Conservation (phyloP, 2,329 filamentous ascomycete genomes). For the Fusarium mangiferae region DNA sequence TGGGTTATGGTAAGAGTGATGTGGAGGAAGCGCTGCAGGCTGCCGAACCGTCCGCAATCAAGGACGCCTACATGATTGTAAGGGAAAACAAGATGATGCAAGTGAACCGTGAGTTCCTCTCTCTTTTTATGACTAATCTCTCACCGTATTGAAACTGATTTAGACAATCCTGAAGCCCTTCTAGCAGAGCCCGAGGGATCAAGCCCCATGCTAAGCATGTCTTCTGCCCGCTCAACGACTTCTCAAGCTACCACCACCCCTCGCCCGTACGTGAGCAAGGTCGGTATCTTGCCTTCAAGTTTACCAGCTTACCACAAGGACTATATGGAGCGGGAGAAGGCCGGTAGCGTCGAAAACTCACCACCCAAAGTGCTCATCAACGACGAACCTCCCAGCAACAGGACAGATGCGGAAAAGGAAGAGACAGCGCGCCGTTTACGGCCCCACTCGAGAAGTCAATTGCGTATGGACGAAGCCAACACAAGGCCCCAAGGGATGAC, state of each 20-base stretch:
- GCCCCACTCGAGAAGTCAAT: slow-evolving; percentile 80
- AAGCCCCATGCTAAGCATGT: slow-evolving; percentile 65
- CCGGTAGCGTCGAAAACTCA: slow-evolving; percentile 58
- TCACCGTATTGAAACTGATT: slow-evolving; percentile 44
- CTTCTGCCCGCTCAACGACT: slow-evolving; percentile 64
- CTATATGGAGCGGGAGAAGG: slow-evolving; percentile 79
- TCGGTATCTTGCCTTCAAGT: slow-evolving; percentile 91
- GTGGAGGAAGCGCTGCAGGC: slow-evolving; percentile 93
- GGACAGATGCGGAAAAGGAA: slow-evolving; percentile 79
- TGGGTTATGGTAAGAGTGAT: slow-evolving; percentile 96
- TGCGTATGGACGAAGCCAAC: slow-evolving; percentile 73
- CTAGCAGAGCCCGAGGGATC: slow-evolving; percentile 51
- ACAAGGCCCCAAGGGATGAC: slow-evolving; percentile 71
- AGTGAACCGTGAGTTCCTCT: slow-evolving; percentile 78
- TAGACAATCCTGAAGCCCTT: slow-evolving; percentile 50
- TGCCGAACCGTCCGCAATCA: slow-evolving; percentile 95
- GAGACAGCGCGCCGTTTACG: slow-evolving; percentile 84
- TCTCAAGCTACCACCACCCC: slow-evolving; percentile 61
- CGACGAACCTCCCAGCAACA: slow-evolving; percentile 61
- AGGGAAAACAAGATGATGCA: slow-evolving; percentile 98
- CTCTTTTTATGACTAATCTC: not conserved
- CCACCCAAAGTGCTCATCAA: slow-evolving; percentile 56
- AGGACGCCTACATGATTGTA: slow-evolving; percentile 98
- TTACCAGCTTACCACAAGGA: slow-evolving; percentile 90
- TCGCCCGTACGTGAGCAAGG: slow-evolving; percentile 78